phyloP scores from a whole-genome alignment of 2,329 filamentous ascomycete species.

The Thielaviopsis ethacetica region DNA sequence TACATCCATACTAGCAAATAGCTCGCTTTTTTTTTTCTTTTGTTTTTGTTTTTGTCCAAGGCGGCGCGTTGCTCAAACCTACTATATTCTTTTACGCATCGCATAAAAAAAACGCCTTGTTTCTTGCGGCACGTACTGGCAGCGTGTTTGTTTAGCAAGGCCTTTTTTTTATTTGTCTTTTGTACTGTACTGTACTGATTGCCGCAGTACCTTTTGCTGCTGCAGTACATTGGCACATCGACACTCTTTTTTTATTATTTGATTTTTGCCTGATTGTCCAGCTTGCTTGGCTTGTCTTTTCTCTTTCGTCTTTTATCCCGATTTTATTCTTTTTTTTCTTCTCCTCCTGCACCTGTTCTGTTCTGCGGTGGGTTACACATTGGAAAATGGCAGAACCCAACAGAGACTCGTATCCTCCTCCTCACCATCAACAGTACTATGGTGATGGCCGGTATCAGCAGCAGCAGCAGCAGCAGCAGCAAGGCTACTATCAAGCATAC shows the following conservation, averaged over 20 bases:
- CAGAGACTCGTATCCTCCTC: not conserved
- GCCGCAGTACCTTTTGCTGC: no score
- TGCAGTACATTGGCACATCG: no score
- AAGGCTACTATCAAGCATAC: not conserved
- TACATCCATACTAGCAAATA: no score
- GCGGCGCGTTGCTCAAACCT: no score
- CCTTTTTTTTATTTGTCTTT: no score
- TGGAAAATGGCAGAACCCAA: not conserved
- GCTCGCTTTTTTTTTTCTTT: no score
- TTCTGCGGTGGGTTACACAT: not conserved
- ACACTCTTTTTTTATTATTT: not conserved
- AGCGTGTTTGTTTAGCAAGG: no score
- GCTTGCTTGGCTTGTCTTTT: not conserved
- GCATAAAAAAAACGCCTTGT: no score
- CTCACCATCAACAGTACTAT: not conserved
- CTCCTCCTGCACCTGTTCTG: not conserved
- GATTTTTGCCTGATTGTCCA: not conserved
- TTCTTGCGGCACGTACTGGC: no score
- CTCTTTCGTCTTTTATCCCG: not conserved
- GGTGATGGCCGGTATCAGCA: not conserved
- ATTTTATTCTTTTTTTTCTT: not conserved
- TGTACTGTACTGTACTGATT: no score
- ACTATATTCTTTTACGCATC: no score
- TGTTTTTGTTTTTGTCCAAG: no score
- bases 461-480: not conserved